These are phyloP conservation scores for Daldinia grandis DNA, from an alignment of 495 filamentous ascomycete species.

Conservation along the genomic window DNA sequence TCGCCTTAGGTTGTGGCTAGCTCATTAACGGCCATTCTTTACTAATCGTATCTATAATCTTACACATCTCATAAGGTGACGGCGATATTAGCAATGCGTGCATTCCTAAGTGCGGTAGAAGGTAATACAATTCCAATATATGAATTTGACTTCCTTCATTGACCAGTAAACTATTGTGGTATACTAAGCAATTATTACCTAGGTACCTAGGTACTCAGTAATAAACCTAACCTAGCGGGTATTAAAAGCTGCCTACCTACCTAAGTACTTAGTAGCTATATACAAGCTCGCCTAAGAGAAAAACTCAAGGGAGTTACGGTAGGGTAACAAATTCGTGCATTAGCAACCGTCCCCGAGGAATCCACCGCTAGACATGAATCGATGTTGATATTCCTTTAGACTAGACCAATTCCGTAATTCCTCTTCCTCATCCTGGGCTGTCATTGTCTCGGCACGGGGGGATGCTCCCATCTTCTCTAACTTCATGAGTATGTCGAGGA, in stretches of 20 bases:
- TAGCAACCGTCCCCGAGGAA: slow-evolving; percentile 45
- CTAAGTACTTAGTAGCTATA: no score
- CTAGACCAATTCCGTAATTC: slow-evolving; percentile 77
- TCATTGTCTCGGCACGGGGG: slow-evolving; percentile 43
- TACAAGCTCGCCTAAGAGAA: not conserved
- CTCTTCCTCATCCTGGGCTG: slow-evolving; percentile 70
- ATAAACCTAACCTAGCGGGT: not conserved
- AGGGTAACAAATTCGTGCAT: not conserved
- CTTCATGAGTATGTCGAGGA: slow-evolving; percentile 74
- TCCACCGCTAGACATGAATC: slow-evolving; percentile 72
- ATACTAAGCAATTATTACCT: not conserved
- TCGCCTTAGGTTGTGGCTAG: not conserved
- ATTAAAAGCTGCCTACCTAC: no score
- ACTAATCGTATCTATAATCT: not conserved
- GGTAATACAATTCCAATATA: not conserved
- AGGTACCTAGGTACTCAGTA: no score
- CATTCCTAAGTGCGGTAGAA: not conserved
- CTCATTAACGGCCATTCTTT: not conserved
- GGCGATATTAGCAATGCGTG: not conserved
- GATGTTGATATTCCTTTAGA: slow-evolving; percentile 74
- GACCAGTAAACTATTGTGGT: not conserved
- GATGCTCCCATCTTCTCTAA: slow-evolving; percentile 65
- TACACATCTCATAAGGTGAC: not conserved
- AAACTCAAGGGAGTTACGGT: not conserved
- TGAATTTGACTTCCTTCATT: not conserved